Evolutionary conservation across 352 stramenopile species (phyloP).

Genomic region (Achlya hypogyna): DNA sequence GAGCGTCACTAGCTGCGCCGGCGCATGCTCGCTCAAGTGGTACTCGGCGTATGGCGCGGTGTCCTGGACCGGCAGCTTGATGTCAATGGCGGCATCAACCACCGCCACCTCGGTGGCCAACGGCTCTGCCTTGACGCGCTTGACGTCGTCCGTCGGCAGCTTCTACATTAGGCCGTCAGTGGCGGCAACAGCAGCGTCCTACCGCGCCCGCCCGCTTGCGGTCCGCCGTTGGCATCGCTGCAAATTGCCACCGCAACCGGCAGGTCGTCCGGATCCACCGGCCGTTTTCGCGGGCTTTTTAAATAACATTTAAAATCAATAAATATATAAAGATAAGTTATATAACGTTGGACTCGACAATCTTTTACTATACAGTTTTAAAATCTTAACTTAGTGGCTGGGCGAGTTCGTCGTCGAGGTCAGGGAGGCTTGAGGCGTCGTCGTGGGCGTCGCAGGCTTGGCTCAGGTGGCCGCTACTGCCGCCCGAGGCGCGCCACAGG

Average conservation of each 20-base stretch:
- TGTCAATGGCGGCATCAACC: background rate
- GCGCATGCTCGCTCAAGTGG: slow-evolving; percentile 31
- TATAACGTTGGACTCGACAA: too few relatives aligned
- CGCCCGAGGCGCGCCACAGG: background rate
- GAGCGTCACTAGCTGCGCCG: slow-evolving; percentile 35
- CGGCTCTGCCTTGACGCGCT: background rate
- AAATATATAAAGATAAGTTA: too few relatives aligned
- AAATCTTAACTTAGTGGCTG: background rate
- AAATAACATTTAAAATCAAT: too few relatives aligned
- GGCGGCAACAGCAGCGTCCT: background rate
- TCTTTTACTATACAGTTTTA: background rate
- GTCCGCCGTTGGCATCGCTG: background rate
- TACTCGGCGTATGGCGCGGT: slow-evolving; percentile 5
- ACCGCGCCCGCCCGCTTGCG: background rate
- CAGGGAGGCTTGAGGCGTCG: background rate
- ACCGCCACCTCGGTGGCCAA: background rate
- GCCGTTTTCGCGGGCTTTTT: too few relatives aligned
- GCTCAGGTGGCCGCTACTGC: background rate
- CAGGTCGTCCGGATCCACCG: background rate
- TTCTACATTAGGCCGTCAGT: background rate
- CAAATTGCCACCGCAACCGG: background rate
- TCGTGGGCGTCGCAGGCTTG: background rate
- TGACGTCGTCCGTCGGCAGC: background rate
- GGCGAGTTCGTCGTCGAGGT: slow-evolving; percentile 3
- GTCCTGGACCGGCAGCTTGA: slow-evolving; percentile 1